phyloP scores from a whole-genome alignment of 495 filamentous ascomycete species.

The Darksidea phi region DNA sequence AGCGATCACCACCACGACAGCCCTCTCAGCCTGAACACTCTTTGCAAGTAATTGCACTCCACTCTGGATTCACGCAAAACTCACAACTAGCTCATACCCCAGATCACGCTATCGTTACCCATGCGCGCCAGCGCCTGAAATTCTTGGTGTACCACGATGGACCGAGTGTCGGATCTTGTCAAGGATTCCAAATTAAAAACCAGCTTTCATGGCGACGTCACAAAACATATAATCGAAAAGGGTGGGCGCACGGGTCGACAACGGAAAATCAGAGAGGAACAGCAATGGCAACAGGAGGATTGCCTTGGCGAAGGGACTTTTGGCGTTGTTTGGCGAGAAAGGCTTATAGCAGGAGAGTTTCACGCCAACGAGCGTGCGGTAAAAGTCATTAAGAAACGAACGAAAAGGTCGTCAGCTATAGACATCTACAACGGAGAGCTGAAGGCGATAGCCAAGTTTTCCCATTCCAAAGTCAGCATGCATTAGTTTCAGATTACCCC shows the following conservation, averaged over 20 bases:
- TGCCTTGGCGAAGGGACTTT: conserved; percentile 23
- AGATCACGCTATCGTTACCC: no score
- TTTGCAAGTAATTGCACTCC: no score
- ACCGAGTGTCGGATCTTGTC: conserved; percentile 36
- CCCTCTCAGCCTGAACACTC: no score
- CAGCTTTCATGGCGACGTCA: conserved; percentile 32
- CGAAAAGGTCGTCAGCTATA: conserved; percentile 1
- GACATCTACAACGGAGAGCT: conserved; percentile 30
- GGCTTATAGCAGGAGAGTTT: not conserved
- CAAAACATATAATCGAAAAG: conserved; percentile 33
- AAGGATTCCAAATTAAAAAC: conserved; percentile 39
- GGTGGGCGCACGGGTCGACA: conserved; percentile 18
- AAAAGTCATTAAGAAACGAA: conserved; percentile 24
- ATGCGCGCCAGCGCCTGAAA: no score
- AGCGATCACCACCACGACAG: no score
- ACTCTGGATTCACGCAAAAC: no score
- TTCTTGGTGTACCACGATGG: no score
- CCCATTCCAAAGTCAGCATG: conserved; percentile 22
- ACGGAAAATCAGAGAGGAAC: conserved; percentile 12
- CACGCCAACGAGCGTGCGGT: conserved; percentile 20
- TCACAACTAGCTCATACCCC: no score
- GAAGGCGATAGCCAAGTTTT: conserved; percentile 38
- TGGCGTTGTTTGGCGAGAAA: conserved; percentile 29
- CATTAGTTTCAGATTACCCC: not conserved
- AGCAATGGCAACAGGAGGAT: conserved; percentile 16